These are phyloP conservation scores for Verticillium zaregamsianum DNA, from an alignment of 2,329 filamentous ascomycete species.

Conservation along the genomic window DNA sequence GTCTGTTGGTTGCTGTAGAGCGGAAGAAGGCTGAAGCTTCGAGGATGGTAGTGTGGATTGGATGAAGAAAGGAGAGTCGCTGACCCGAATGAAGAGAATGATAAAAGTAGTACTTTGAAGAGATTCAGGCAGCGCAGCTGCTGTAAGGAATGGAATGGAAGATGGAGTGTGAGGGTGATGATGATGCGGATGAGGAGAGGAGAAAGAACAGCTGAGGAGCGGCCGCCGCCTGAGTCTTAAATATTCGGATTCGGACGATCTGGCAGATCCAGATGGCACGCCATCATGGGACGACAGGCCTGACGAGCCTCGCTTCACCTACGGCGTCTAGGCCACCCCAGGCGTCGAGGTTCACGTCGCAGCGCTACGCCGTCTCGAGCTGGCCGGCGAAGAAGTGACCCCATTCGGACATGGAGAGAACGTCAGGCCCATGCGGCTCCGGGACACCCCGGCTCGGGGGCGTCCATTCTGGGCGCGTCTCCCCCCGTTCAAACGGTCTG, in stretches of 20 bases:
- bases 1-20: background rate
- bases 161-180: background rate
- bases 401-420: background rate
- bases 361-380: background rate
- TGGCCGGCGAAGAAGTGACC: background rate
- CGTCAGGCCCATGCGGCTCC: background rate
- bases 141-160: background rate
- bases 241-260: constrained; percentile 2
- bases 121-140: constrained; percentile 1
- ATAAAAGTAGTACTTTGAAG: constrained; percentile 3
- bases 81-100: constrained; percentile 9
- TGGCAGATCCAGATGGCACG: background rate
- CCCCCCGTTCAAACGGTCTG: background rate
- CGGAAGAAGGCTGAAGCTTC: constrained; percentile 1
- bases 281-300: constrained; percentile 1
- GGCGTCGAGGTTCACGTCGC: no score
- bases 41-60: background rate
- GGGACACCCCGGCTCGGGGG: background rate
- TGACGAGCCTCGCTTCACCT: background rate
- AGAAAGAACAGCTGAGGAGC: background rate
- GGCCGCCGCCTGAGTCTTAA: background rate
- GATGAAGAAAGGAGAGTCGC: constrained; percentile 8
- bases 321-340: background rate
- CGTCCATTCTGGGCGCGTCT: no score
- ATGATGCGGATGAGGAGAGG: background rate